Conservation (phyloP, 2,329 filamentous ascomycete genomes). For the Rasamsonia emersonii region DNA sequence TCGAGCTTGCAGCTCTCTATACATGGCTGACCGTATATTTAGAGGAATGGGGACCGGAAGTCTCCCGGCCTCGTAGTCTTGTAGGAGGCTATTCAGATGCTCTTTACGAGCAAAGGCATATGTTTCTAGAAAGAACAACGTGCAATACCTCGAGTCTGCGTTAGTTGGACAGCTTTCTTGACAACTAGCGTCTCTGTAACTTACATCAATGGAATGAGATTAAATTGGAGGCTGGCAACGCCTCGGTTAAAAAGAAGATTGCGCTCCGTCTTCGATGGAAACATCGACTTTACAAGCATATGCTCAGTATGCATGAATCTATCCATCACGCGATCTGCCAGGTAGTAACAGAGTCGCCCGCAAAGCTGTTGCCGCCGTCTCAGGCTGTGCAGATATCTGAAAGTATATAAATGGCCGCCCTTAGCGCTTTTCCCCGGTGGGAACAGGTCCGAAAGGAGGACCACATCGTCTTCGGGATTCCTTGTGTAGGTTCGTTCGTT, state of each 20-base stretch:
- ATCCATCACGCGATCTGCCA: slow-evolving; percentile 34
- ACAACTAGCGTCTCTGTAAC: slow-evolving; percentile 8
- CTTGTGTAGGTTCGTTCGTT: slow-evolving; percentile 29
- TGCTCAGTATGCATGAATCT: slow-evolving; percentile 26
- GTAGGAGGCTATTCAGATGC: slow-evolving; percentile 28
- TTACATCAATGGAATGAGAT: slow-evolving; percentile 34
- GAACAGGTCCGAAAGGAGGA: slow-evolving; percentile 36
- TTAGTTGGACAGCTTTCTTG: slow-evolving; percentile 1
- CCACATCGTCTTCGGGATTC: slow-evolving; percentile 34
- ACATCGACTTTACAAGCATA: slow-evolving; percentile 21
- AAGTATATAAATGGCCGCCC: slow-evolving; percentile 32
- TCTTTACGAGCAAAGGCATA: slow-evolving; percentile 30
- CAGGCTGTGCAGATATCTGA: slow-evolving; percentile 30
- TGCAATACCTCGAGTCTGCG: slow-evolving; percentile 28
- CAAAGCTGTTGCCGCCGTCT: slow-evolving; percentile 31
- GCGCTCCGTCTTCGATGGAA: slow-evolving; percentile 25
- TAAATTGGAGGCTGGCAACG: slow-evolving; percentile 26
- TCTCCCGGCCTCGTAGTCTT: slow-evolving; percentile 29
- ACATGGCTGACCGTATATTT: slow-evolving; percentile 25
- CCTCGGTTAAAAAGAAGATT: slow-evolving; percentile 26
- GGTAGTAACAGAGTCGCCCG: slow-evolving; percentile 30
- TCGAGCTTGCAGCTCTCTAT: slow-evolving; percentile 26
- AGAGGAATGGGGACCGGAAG: slow-evolving; percentile 29
- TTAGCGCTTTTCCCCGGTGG: slow-evolving; percentile 28
- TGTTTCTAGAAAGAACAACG: slow-evolving; percentile 33